These are phyloP conservation scores for Leccinum olivaceopallidum DNA, from an alignment of 768 basidiomycete species.

Conservation along the genomic window DNA sequence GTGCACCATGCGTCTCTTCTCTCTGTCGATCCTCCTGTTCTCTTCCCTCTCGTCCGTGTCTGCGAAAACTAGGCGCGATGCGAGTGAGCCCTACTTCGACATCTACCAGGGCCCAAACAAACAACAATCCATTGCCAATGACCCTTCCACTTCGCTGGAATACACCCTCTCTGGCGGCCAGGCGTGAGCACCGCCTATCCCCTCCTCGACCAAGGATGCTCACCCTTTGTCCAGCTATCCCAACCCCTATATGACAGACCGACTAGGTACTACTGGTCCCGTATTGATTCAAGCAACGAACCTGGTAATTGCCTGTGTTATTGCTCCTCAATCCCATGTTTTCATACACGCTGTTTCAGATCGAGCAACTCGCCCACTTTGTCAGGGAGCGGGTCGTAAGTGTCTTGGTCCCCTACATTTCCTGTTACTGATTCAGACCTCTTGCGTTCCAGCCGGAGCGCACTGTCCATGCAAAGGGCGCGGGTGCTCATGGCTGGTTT, in stretches of 20 bases:
- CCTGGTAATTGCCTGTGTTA: conserved; percentile 3
- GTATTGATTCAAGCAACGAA: conserved; percentile 14
- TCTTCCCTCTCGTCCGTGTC: conserved; percentile 6
- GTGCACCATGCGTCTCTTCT: conserved; percentile 9
- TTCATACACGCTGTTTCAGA: conserved; percentile 8
- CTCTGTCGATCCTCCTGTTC: conserved; percentile 7
- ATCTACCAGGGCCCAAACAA: conserved; percentile 14
- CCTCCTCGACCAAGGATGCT: neutral
- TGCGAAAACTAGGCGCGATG: conserved; percentile 9
- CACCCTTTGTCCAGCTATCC: conserved; percentile 10
- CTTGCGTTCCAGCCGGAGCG: conserved; percentile 15
- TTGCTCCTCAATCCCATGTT: neutral
- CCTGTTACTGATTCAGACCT: neutral
- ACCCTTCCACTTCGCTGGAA: conserved; percentile 13
- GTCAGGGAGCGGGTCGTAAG: conserved; percentile 22
- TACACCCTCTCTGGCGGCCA: conserved; percentile 20
- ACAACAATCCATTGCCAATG: conserved; percentile 14
- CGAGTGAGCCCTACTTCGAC: conserved; percentile 15
- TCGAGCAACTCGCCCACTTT: conserved; percentile 19
- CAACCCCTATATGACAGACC: conserved; percentile 18
- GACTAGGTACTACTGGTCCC: conserved; percentile 17
- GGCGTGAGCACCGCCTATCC: conserved; percentile 2
- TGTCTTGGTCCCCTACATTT: neutral
- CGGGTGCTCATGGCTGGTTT: conserved; percentile 20
- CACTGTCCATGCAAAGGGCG: conserved; percentile 19